Conservation (phyloP, 352 stramenopile species). For the Phytophthora fragariae region DNA sequence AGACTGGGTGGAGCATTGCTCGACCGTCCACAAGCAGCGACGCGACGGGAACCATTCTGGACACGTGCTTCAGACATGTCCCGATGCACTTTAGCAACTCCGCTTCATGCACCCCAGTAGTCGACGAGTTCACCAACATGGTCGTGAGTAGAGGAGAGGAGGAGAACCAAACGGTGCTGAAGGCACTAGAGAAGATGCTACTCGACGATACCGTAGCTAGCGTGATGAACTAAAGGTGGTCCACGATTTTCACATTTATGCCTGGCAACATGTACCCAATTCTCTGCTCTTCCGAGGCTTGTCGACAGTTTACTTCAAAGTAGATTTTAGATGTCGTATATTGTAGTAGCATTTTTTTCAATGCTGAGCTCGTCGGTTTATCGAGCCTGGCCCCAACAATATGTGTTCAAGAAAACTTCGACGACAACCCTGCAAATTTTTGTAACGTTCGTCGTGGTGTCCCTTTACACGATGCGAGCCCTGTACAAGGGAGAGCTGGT, state of each 20-base stretch:
- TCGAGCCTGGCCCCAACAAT: no score
- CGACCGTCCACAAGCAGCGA: constrained; percentile 11
- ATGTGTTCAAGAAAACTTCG: no score
- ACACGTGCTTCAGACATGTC: constrained; percentile 36
- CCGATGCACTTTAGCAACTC: constrained; percentile 44
- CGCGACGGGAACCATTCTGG: constrained; percentile 29
- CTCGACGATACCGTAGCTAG: constrained; percentile 28
- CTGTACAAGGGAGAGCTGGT: constrained; percentile 63
- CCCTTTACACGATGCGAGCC: constrained; percentile 50
- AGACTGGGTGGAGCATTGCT: constrained; percentile 40
- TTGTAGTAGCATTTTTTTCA: no score
- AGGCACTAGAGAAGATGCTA: constrained; percentile 36
- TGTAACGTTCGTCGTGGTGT: not conserved
- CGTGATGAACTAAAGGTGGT: not conserved
- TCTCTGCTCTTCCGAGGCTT: no score
- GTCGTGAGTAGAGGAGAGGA: constrained; percentile 32
- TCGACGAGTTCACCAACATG: constrained; percentile 39
- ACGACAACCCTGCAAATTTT: no score
- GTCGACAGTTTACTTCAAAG: no score
- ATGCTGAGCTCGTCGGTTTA: no score
- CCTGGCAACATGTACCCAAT: not conserved
- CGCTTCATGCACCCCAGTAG: constrained; percentile 2
- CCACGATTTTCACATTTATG: not conserved
- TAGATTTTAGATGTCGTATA: no score
- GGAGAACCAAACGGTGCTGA: constrained; percentile 24